Conservation (phyloP, 345 rosid genomes). For the Euphorbia lathyris region DNA sequence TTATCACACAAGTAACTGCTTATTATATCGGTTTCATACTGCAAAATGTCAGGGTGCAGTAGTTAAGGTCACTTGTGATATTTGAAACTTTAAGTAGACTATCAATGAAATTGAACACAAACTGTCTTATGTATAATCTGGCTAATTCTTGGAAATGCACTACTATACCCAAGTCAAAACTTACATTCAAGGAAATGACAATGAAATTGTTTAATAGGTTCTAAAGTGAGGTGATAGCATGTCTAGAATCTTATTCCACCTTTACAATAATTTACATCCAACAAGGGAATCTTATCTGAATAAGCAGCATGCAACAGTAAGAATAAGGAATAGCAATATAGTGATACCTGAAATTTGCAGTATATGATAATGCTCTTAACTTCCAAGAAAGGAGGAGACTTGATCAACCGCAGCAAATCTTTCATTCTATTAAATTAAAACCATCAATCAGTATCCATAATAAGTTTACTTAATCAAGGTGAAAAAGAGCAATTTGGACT, state of each 20-base stretch:
- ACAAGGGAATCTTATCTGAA: neutral
- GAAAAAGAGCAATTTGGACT: slow-evolving; percentile 23
- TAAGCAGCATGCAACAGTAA: too few species aligned
- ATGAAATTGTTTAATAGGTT: neutral
- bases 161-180: neutral
- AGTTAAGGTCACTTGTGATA: neutral
- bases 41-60: slow-evolving; percentile 29
- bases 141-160: neutral
- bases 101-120: neutral
- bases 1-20: slow-evolving; percentile 80
- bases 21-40: slow-evolving; percentile 78
- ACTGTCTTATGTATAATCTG: neutral
- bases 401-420: slow-evolving; percentile 67
- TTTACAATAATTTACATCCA: neutral
- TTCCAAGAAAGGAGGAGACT: slow-evolving; percentile 62
- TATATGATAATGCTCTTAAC: slow-evolving; percentile 76
- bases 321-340: neutral
- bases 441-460: slow-evolving; percentile 11
- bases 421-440: slow-evolving; percentile 56
- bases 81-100: neutral
- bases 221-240: neutral
- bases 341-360: slow-evolving; percentile 91
- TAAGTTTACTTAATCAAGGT: slow-evolving; percentile 3
- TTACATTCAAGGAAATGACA: neutral
- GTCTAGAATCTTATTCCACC: neutral